Base-by-base conservation (phyloP, 768 basidiomycete species). In the Trichaptum fuscoviolaceum region DNA sequence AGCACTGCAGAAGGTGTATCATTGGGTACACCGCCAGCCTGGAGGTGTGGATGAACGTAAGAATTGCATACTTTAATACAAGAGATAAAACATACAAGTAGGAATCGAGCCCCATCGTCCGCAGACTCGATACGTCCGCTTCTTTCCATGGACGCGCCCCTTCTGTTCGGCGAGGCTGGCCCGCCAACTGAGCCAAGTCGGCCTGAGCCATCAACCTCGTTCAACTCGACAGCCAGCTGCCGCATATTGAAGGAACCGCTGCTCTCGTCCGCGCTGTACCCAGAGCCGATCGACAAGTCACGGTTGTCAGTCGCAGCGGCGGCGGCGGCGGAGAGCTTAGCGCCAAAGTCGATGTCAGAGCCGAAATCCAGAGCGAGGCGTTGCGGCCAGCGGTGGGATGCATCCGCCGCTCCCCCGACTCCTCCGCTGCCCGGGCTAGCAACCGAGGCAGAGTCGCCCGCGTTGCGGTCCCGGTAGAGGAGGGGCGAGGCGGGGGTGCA, bases 1-100 rank as follows among this genome's bases (percentile, higher is more conserved):
- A 71, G 66, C 7, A 25, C 20, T 18, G 63, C 58, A 35, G 71
- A 65, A 42, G 62, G 30, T 23, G 67, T 63, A 42, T 65, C 35
- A 23, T 57, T 62, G 15, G 71, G 70, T 17, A 71, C 63, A 52
- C 64, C 66, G 15, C 64, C 36, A 62, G 70, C 64, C 71, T 71
- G 57, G 36, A 57, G 20, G 42, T 15, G 5, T 15, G 10, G 42
- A 52, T 12, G 42, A 6, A 52, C 42, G 42, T 52, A 52, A 52
- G 15, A 12, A 20, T 52, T 52, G 10, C 42, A 52, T 12, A 12
- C 42, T 15, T 12, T 12, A 20, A 52, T 15, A 52, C 12, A 20
- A 12, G 15, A 20, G 2, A 12, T 3, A 52, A 52, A 52, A 52
- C 42, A 52, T 52, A 52, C 42, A 52, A 52, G 42, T 52, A 52